Evolutionary conservation across 1,284 basidiomycete species (phyloP), one percentile per base, ranked within the genome.

Genomic region (Laetiporus sulphureus): DNA sequence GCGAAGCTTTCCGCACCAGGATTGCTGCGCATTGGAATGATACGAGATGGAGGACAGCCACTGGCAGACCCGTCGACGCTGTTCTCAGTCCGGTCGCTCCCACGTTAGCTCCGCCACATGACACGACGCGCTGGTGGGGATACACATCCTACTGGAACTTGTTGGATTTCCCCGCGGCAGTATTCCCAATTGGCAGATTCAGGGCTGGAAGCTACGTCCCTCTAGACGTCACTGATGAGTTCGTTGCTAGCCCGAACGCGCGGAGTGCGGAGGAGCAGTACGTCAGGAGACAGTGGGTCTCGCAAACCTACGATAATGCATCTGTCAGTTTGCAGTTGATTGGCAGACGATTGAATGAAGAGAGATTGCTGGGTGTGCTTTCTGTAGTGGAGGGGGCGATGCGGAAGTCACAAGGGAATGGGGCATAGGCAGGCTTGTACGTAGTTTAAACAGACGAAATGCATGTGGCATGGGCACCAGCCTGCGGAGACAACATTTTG

Each of bases 111-210:
- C 65, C 73, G 19, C 69, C 67, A 7, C 77, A 77, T 40, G 69
- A 71, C 38, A 68, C 63, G 6, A 70, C 69, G 18, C 60, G 67
- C 25, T 74, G 69, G 68, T 72, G 69, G 72, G 64, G 66, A 3
- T 78, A 78, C 53, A 70, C 68, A 11, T 69, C 68, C 2, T 69
- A 74, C 48, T 77, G 74, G 70, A 82, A 82, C 51, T 49, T 79
- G 41, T 55, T 70, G 46, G 78, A 82, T 56, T 74, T 71, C 43
- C 66, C 75, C 2, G 67, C 65, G 15, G 69, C 66, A 8, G 72
- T 71, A 12, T 73, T 82, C 57, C 79, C 78, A 23, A 68, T 69
- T 25, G 66, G 64, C n/a, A 52, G 57, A 32, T 55, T 55, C 48
- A 49, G 41, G 36, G 52, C 58, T 2, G 45, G 47, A 25, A 53